These are phyloP conservation scores for Penicillium coffeae DNA, from an alignment of 495 filamentous ascomycete genomes.

Conservation along the genomic window DNA sequence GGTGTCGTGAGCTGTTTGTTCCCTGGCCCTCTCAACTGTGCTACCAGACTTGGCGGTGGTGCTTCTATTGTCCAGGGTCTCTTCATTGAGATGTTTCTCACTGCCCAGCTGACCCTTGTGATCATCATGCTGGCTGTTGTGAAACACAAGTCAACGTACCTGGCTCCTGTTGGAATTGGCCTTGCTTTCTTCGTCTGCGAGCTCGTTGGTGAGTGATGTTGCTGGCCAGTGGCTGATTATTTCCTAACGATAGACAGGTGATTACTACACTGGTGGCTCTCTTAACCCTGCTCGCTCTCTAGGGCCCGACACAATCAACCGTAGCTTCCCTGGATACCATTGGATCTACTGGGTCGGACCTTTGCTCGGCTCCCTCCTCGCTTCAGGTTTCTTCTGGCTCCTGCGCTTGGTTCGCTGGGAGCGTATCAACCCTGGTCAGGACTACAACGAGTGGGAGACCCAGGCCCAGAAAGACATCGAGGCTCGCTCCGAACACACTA, in stretches of 20 bases:
- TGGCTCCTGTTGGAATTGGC: constrained; percentile 77
- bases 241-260: constrained; percentile 35
- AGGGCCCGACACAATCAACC: constrained; percentile 64
- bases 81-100: constrained; percentile 79
- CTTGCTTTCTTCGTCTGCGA: constrained; percentile 67
- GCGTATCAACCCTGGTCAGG: constrained; percentile 74
- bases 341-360: constrained; percentile 67
- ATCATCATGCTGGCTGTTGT: constrained; percentile 82
- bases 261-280: constrained; percentile 69
- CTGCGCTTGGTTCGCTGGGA: constrained; percentile 69
- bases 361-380: constrained; percentile 59
- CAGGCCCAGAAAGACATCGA: constrained; percentile 7
- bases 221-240: not conserved
- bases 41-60: constrained; percentile 54
- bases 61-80: constrained; percentile 62
- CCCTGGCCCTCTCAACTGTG: constrained; percentile 58
- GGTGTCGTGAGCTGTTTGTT: constrained; percentile 61
- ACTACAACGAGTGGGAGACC: constrained; percentile 44
- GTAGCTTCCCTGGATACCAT: constrained; percentile 54
- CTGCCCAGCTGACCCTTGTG: constrained; percentile 69
- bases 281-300: constrained; percentile 73
- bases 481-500: constrained; percentile 11
- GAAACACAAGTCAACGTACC: constrained; percentile 74
- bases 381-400: constrained; percentile 63
- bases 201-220: constrained; percentile 49